phyloP scores from a whole-genome alignment of 176 grass and related monocot genomes.

The Oryza glaberrima region DNA sequence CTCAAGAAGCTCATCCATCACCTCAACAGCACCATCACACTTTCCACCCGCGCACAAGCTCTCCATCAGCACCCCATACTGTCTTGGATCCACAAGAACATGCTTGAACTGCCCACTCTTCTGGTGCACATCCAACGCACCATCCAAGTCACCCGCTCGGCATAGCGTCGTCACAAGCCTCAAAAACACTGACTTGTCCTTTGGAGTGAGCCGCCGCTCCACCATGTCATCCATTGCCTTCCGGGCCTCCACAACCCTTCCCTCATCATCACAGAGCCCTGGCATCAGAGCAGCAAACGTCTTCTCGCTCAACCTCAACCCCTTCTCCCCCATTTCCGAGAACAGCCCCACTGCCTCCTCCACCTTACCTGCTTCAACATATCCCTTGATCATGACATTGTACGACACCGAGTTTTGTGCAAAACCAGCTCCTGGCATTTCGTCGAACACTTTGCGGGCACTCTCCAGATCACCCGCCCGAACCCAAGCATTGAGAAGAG shows the following conservation, averaged over 20 bases:
- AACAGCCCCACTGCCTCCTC: conserved; percentile 70
- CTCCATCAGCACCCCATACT: conserved; percentile 83
- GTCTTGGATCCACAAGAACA: conserved; percentile 57
- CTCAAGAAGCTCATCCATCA: conserved; percentile 84
- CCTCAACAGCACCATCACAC: conserved; percentile 53
- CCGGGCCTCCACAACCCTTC: conserved; percentile 54
- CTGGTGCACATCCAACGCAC: conserved; percentile 74
- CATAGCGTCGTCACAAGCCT: conserved; percentile 77
- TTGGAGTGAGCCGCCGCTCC: conserved; percentile 66
- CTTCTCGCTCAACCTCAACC: conserved; percentile 79
- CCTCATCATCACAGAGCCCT: conserved; percentile 77
- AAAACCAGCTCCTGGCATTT: conserved; percentile 55
- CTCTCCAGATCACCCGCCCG: conserved; percentile 67
- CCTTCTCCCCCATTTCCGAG: conserved; percentile 72
- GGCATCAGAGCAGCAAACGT: conserved; percentile 92
- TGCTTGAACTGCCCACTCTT: conserved; percentile 72
- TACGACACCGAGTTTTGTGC: conserved; percentile 63
- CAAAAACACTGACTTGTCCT: conserved; percentile 81
- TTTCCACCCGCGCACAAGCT: conserved; percentile 72
- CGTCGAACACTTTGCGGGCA: conserved; percentile 79
- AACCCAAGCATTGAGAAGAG: conserved; percentile 75
- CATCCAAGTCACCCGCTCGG: conserved; percentile 71
- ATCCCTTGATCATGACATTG: conserved; percentile 96
- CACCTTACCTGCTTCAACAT: conserved; percentile 51
- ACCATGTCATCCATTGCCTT: conserved; percentile 77